Evolutionary conservation across 805 yeast genomes (phyloP).

Genomic region (Barnettozyma californica): DNA sequence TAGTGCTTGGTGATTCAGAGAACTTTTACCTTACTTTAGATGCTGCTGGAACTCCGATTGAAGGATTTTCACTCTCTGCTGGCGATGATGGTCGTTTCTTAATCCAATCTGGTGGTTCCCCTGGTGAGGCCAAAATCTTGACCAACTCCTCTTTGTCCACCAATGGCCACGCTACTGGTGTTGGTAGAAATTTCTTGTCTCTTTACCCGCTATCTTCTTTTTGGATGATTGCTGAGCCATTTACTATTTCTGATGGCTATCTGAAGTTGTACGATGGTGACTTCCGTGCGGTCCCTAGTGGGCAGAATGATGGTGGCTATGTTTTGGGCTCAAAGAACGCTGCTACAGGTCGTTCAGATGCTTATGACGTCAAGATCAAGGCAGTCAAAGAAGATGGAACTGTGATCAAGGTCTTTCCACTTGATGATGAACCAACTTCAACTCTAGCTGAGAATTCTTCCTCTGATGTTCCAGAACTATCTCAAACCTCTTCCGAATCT

Average conservation of each 20-base stretch:
- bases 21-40: slow-evolving; percentile 7
- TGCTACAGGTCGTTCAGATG: slow-evolving; percentile 11
- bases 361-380: slow-evolving; percentile 7
- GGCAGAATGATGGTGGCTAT: slow-evolving; percentile 11
- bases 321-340: slow-evolving; percentile 19
- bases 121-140: not conserved
- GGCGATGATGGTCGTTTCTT: not conserved
- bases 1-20: slow-evolving; percentile 10
- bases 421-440: not conserved
- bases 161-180: slow-evolving; percentile 7
- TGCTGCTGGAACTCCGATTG: slow-evolving; percentile 13
- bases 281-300: slow-evolving; percentile 20
- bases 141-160: slow-evolving; percentile 2
- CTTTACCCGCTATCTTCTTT: slow-evolving; percentile 5
- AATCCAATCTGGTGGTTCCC: not conserved
- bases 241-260: slow-evolving; percentile 13
- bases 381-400: slow-evolving; percentile 7
- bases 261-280: slow-evolving; percentile 13
- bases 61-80: not conserved
- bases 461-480: not conserved
- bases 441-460: not conserved
- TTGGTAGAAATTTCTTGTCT: slow-evolving; percentile 18
- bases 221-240: slow-evolving; percentile 11
- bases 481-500: not conserved
- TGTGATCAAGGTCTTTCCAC: slow-evolving; percentile 5